phyloP scores from a whole-genome alignment of 2,329 filamentous ascomycete species.

The Cytospora paraplurivora region DNA sequence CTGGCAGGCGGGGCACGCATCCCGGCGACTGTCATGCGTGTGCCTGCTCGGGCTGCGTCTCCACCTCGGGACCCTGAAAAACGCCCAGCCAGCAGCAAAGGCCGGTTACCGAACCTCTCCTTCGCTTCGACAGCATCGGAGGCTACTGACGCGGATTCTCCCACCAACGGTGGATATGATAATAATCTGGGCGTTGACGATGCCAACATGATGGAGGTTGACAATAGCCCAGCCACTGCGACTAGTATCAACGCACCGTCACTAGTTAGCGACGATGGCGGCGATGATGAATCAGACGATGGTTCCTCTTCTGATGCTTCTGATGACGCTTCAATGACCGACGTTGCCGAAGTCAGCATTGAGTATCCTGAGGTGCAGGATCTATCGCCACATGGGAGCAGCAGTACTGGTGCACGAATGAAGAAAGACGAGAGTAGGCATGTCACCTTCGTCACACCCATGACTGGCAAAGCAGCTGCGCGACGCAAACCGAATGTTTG shows the following conservation, averaged over 20 bases:
- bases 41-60: slow-evolving; percentile 60
- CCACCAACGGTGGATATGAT: slow-evolving; percentile 30
- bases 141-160: not conserved
- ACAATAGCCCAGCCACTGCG: slow-evolving; percentile 69
- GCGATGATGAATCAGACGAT: slow-evolving; percentile 73
- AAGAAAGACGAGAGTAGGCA: slow-evolving; percentile 58
- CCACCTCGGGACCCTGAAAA: slow-evolving; percentile 49
- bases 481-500: slow-evolving; percentile 24
- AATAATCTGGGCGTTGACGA: slow-evolving; percentile 46
- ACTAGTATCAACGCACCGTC: slow-evolving; percentile 77
- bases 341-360: slow-evolving; percentile 63
- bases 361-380: slow-evolving; percentile 51
- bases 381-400: slow-evolving; percentile 47
- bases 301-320: slow-evolving; percentile 62
- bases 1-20: slow-evolving; percentile 38
- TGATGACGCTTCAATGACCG: slow-evolving; percentile 59
- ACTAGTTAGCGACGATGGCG: slow-evolving; percentile 78
- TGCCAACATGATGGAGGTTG: slow-evolving; percentile 51
- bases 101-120: slow-evolving; percentile 44
- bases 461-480: slow-evolving; percentile 39
- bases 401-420: slow-evolving; percentile 44
- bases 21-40: slow-evolving; percentile 52
- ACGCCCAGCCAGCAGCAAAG: slow-evolving; percentile 62
- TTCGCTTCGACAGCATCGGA: slow-evolving; percentile 36
- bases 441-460: slow-evolving; percentile 56